phyloP scores from a whole-genome alignment of 2,329 filamentous ascomycete species.

The Fusarium liriodendri region DNA sequence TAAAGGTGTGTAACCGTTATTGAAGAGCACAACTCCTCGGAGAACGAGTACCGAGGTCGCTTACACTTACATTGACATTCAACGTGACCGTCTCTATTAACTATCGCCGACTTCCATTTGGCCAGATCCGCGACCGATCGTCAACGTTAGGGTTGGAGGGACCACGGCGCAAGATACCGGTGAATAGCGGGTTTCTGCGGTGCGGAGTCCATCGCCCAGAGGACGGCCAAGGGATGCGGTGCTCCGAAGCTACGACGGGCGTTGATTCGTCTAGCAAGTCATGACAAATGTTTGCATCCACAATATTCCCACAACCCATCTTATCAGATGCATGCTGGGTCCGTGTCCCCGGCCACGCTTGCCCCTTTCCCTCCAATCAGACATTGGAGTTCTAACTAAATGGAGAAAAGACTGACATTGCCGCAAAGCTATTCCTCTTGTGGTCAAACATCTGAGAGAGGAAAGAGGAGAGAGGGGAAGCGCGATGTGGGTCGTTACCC shows the following conservation, averaged over 20 bases:
- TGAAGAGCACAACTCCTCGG: constrained; percentile 11
- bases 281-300: constrained; percentile 29
- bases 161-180: constrained; percentile 24
- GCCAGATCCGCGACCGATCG: constrained; percentile 26
- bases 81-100: constrained; percentile 16
- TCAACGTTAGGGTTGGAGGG: constrained; percentile 14
- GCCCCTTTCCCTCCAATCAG: neutral
- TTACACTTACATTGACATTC: constrained; percentile 1
- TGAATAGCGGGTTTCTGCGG: neutral
- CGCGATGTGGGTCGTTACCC: constrained; percentile 16
- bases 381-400: neutral
- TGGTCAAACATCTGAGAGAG: neutral
- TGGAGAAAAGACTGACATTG: neutral
- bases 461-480: neutral
- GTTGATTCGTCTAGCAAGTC: constrained; percentile 25
- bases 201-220: neutral
- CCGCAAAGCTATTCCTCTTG: neutral
- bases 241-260: neutral
- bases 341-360: constrained; percentile 17
- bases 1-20: constrained; percentile 7
- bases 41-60: constrained; percentile 14
- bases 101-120: constrained; percentile 32
- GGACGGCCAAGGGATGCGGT: constrained; percentile 15
- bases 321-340: constrained; percentile 38
- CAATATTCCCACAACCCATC: constrained; percentile 19